phyloP scores from a whole-genome alignment of 2,329 filamentous ascomycete species.

The Colletotrichum shisoi region DNA sequence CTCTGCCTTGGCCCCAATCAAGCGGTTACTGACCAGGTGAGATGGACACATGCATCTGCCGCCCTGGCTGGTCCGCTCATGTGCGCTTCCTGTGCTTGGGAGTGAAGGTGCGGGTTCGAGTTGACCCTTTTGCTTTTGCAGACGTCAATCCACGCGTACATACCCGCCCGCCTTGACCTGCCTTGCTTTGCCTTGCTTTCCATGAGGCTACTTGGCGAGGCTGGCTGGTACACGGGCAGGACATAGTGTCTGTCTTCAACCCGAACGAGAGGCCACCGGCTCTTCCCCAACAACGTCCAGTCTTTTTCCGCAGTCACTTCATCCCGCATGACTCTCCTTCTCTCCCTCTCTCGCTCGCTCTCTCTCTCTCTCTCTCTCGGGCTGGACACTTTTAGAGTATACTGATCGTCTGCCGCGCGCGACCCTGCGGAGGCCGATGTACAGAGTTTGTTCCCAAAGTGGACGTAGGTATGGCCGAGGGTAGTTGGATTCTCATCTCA shows the following conservation, averaged over 20 bases:
- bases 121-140: not conserved
- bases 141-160: not conserved
- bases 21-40: not conserved
- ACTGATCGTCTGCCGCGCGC: not conserved
- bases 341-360: no score
- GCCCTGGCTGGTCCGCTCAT: not conserved
- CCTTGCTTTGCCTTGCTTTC: not conserved
- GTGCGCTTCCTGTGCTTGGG: not conserved
- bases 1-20: not conserved
- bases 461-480: not conserved
- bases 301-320: not conserved
- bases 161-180: not conserved
- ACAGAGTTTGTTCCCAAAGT: not conserved
- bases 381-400: not conserved
- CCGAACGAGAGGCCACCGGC: not conserved
- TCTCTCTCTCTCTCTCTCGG: not conserved
- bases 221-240: not conserved
- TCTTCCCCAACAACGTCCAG: not conserved
- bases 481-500: constrained; percentile 14
- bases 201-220: not conserved
- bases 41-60: not conserved
- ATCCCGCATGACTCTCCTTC: not conserved
- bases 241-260: not conserved
- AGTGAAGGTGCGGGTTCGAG: constrained; percentile 3
- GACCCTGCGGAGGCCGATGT: not conserved